A percentile compares a stretch with the other conserved stretches of the same genome.
Conservation (phyloP, 2,329 filamentous ascomycete species). For the Aquanectria penicillioides region DNA sequence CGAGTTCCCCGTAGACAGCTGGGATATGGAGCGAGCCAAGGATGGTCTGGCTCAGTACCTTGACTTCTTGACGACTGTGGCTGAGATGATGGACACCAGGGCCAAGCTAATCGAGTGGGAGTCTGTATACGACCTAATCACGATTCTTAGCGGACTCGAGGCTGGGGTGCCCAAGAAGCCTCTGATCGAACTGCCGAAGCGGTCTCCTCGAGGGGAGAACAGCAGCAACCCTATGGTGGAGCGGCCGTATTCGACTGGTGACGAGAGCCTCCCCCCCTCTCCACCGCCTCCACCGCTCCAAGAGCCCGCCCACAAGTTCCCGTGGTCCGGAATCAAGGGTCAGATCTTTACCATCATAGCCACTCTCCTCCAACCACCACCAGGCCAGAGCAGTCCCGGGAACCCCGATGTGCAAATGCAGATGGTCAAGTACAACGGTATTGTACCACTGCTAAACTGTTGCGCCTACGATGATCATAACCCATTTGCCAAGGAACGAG, state of each 20-base stretch:
- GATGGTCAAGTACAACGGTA: slow-evolving; percentile 84
- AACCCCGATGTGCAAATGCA: slow-evolving; percentile 86
- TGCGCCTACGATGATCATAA: slow-evolving; percentile 94
- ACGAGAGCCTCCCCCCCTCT: slow-evolving; percentile 47
- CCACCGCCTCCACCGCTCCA: slow-evolving; percentile 61
- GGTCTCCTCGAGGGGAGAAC: slow-evolving; percentile 34
- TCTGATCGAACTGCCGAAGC: slow-evolving; percentile 60
- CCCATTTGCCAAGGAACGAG: slow-evolving; percentile 91
- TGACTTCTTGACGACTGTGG: slow-evolving; percentile 90
- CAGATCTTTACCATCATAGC: slow-evolving; percentile 91
- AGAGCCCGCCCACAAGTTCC: slow-evolving; percentile 70
- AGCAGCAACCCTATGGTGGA: slow-evolving; percentile 61
- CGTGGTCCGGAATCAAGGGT: slow-evolving; percentile 84
- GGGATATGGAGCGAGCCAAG: slow-evolving; percentile 98
- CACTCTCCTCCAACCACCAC: slow-evolving; percentile 86
- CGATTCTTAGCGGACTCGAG: slow-evolving; percentile 87
- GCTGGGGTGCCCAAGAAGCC: slow-evolving; percentile 86
- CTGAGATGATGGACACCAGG: slow-evolving; percentile 85
- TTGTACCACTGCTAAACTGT: slow-evolving; percentile 88
- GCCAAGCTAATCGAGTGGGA: slow-evolving; percentile 91
- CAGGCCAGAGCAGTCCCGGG: slow-evolving; percentile 66
- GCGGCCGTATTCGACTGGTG: slow-evolving; percentile 65
- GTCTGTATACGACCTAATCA: slow-evolving; percentile 87
- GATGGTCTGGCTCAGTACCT: slow-evolving; percentile 95
- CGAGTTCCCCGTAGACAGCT: slow-evolving; percentile 93